Conservation (phyloP, 805 yeast species). For the Zygosaccharomyces siamensis region DNA sequence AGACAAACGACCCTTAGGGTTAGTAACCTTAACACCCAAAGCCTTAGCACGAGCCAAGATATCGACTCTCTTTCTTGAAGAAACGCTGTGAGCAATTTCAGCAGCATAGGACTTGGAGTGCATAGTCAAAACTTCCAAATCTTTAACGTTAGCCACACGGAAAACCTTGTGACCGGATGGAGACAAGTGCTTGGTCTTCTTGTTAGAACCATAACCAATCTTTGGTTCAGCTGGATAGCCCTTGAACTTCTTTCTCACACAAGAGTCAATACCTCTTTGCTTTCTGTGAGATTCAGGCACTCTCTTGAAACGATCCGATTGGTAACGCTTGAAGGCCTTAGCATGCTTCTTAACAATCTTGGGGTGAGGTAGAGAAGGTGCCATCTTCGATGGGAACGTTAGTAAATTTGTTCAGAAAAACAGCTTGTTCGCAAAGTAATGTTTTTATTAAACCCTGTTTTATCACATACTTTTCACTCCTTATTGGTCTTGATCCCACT, state of each 20-base stretch:
- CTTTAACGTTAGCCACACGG: slow-evolving; percentile 87
- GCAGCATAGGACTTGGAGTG: slow-evolving; percentile 99
- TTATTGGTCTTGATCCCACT: slow-evolving; percentile 1
- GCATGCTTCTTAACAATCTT: slow-evolving; percentile 99
- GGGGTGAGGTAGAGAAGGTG: slow-evolving; percentile 97
- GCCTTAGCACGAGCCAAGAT: slow-evolving; percentile 96
- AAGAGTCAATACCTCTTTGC: slow-evolving; percentile 99
- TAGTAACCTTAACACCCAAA: slow-evolving; percentile 97
- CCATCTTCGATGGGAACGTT: slow-evolving; percentile 51
- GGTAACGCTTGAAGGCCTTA: slow-evolving; percentile 99
- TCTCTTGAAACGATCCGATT: slow-evolving; percentile 99
- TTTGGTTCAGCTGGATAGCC: slow-evolving; percentile 98
- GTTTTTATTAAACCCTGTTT: background rate
- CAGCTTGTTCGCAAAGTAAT: background rate
- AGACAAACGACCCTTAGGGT: slow-evolving; percentile 97
- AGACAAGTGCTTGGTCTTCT: slow-evolving; percentile 90
- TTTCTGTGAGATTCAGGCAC: slow-evolving; percentile 99
- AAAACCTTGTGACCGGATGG: slow-evolving; percentile 98
- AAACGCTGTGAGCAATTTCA: slow-evolving; percentile 98
- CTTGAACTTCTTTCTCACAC: slow-evolving; percentile 99
- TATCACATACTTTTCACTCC: slow-evolving; percentile 7
- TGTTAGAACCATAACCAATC: slow-evolving; percentile 99
- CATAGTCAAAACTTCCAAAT: slow-evolving; percentile 90
- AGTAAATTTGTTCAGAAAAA: slow-evolving; percentile 2
- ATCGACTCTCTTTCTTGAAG: slow-evolving; percentile 96